Evolutionary conservation across 495 filamentous ascomycete species (phyloP).

Genomic region (Elaphomyces granulatus): DNA sequence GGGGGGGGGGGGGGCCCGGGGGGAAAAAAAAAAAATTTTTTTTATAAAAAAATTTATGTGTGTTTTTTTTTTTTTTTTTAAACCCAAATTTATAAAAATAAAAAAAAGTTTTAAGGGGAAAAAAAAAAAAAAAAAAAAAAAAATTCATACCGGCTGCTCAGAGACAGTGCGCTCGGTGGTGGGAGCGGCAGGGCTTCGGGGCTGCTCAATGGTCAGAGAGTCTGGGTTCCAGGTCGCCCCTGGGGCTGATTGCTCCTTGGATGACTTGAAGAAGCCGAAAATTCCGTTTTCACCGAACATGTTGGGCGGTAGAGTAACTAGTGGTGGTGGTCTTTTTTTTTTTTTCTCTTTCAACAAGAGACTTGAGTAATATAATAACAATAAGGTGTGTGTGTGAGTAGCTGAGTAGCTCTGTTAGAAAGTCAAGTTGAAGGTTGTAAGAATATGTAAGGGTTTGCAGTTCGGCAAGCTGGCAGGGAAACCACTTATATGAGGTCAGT

Average conservation of each 20-base stretch:
- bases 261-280: slow-evolving; percentile 24
- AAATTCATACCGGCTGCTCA: slow-evolving; percentile 23
- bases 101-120: background rate
- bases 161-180: slow-evolving; percentile 13
- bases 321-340: no score
- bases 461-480: no score
- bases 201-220: slow-evolving; percentile 25
- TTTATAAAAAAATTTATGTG: no score
- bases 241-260: slow-evolving; percentile 16
- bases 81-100: background rate
- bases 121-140: background rate
- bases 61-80: background rate
- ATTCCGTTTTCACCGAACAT: slow-evolving; percentile 22
- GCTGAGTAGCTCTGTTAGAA: no score
- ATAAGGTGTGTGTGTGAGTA: no score
- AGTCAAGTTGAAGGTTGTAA: no score
- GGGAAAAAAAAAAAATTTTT: no score
- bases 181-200: slow-evolving; percentile 16
- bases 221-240: slow-evolving; percentile 19
- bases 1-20: no score
- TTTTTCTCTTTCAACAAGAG: no score
- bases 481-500: no score
- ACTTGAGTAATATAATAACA: no score
- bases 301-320: slow-evolving; percentile 7
- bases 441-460: no score